These are phyloP conservation scores for Claviceps sp. DNA, from an alignment of 2,329 filamentous ascomycete species.

Conservation along the genomic window DNA sequence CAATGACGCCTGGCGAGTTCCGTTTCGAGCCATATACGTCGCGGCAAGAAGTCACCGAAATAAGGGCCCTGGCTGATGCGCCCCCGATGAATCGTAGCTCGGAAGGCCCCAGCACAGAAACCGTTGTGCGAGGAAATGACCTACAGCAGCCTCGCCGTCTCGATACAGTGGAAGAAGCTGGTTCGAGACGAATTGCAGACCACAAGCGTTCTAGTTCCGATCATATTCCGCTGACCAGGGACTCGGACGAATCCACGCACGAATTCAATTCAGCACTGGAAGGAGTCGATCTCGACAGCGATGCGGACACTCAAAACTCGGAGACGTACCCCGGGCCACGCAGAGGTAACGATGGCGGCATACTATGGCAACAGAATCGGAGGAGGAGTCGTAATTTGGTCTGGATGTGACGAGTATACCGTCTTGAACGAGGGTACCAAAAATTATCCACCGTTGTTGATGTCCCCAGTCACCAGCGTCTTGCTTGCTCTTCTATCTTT, in stretches of 20 bases:
- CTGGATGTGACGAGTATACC: conserved; percentile 25
- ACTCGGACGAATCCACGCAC: conserved; percentile 31
- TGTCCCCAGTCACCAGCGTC: not conserved
- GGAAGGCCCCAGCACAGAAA: conserved; percentile 4
- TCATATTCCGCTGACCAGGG: conserved; percentile 26
- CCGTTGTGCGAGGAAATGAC: not conserved
- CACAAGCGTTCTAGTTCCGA: conserved; percentile 18
- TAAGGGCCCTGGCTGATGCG: not conserved
- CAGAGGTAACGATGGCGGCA: conserved; percentile 22
- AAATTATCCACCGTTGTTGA: no score
- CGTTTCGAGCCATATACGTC: conserved; percentile 17
- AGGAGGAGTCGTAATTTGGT: conserved; percentile 33
- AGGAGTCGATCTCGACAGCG: conserved; percentile 19
- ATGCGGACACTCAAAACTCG: conserved; percentile 8
- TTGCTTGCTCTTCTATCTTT: no score
- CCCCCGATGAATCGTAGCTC: conserved; percentile 6
- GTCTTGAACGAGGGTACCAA: not conserved
- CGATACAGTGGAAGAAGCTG: conserved; percentile 1
- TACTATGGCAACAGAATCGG: conserved; percentile 42
- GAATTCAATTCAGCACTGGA: conserved; percentile 29
- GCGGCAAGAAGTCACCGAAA: conserved; percentile 15
- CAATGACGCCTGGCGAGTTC: conserved; percentile 13
- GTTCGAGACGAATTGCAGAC: conserved; percentile 12
- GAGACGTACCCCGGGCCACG: conserved; percentile 12
- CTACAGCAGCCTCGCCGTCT: conserved; percentile 1